These are phyloP conservation scores for Penicillium turbatum DNA, from an alignment of 495 filamentous ascomycete species.

Conservation along the genomic window DNA sequence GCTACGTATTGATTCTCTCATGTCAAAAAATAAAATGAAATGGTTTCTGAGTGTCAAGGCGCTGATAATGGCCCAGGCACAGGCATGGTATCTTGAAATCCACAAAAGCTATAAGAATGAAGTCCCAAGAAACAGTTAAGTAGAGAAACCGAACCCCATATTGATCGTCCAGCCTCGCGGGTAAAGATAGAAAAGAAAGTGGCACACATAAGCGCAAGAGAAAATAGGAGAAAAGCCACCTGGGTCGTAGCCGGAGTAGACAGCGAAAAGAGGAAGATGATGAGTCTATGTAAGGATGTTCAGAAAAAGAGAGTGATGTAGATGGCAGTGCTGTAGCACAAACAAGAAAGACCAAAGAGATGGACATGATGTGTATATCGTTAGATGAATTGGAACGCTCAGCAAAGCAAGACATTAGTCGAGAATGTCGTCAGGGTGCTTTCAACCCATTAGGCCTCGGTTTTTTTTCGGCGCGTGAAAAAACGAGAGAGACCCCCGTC, in stretches of 20 bases:
- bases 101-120: constrained; percentile 16
- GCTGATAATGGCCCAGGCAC: constrained; percentile 18
- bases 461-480: constrained; percentile 42
- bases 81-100: constrained; percentile 31
- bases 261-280: constrained; percentile 8
- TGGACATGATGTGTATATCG: constrained; percentile 29
- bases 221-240: constrained; percentile 10
- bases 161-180: constrained; percentile 20
- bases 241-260: constrained; percentile 14
- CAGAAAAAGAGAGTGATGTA: neutral
- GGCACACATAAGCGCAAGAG: constrained; percentile 6
- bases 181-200: constrained; percentile 12
- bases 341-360: constrained; percentile 18
- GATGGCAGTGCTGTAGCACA: constrained; percentile 4
- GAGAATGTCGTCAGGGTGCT: constrained; percentile 13
- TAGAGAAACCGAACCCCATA: constrained; percentile 12
- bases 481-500: constrained; percentile 36
- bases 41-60: constrained; percentile 13
- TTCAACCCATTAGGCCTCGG: constrained; percentile 27
- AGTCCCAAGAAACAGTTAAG: constrained; percentile 10
- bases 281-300: constrained; percentile 11
- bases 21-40: neutral
- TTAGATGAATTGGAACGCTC: constrained; percentile 35
- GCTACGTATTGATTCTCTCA: neutral
- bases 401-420: constrained; percentile 29